phyloP scores from a whole-genome alignment of 1,284 basidiomycete species.

The Cryptococcus sp. region DNA sequence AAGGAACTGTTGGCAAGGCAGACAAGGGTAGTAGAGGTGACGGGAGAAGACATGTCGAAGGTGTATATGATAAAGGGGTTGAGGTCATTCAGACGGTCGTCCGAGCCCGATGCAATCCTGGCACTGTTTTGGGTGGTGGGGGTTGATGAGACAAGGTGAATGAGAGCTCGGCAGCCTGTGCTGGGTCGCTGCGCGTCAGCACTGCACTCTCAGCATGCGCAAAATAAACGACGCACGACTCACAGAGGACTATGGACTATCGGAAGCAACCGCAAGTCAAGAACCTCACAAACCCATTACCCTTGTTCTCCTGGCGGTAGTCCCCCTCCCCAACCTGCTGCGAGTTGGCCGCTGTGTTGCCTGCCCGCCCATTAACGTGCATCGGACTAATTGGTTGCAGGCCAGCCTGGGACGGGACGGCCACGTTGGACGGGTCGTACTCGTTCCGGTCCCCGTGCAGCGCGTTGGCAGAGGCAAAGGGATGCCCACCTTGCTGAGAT shows the following conservation, averaged over 20 bases:
- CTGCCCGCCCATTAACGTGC: constrained; percentile 39
- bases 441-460: constrained; percentile 22
- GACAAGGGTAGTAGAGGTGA: too few species aligned
- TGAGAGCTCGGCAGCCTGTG: too few species aligned
- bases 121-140: too few species aligned
- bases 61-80: too few species aligned
- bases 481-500: constrained; percentile 44
- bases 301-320: constrained; percentile 34
- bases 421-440: constrained; percentile 41
- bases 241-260: constrained; percentile 28
- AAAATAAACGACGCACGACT: neutral
- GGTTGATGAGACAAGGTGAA: too few species aligned
- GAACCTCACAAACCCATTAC: constrained; percentile 43
- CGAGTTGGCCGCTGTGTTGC: constrained; percentile 35
- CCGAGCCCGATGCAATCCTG: too few species aligned
- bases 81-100: too few species aligned
- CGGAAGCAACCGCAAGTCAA: constrained; percentile 45
- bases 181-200: too few species aligned
- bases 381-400: constrained; percentile 43
- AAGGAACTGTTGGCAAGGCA: too few species aligned
- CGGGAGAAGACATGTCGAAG: too few species aligned
- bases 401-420: constrained; percentile 35
- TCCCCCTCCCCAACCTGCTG: constrained; percentile 44
- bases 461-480: constrained; percentile 42
- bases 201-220: too few species aligned